Base-by-base conservation (phyloP, 352 stramenopile species). In the Phytophthora citrophthora region DNA sequence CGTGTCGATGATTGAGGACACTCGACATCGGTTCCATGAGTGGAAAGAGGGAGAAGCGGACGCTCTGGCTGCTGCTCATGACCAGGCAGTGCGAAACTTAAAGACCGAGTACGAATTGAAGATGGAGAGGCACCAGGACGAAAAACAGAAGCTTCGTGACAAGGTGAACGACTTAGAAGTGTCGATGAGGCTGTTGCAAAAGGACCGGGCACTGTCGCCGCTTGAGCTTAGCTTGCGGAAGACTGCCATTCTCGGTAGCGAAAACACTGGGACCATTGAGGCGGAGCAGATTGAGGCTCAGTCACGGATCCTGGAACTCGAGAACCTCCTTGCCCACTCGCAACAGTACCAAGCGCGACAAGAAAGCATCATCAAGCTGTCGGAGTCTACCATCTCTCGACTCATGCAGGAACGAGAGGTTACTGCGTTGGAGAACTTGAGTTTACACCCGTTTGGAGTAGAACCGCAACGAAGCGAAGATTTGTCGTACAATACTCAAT, bases 81-180 rank as follows among this genome's bases (percentile, higher is more conserved):
- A 92, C 7, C 77, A 90, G 38, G 70, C 76, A 3, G 31, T 88
- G 26, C 70, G 76, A 26, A 77, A 76, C 12, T 31, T 90, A 9
- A 84, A 76, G 43, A 83, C 81, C 0, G 83, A 89, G 54, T 89
- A 86, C 40, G 83, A 90, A 20, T 49, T 90, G 18, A 89, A 90
- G 51, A 76, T 90, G 43, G 74, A 77, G 4, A 68, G 79, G 8
- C 83, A 90, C 40, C 83, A 88, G 50, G 77, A 90, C 26, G 83
- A 92, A 45, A 92, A 89, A 43, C 71, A 90, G 29, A 92, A 92
- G 52, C 52, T 92, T 1, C 79, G 83, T 1, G 83, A 90, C 4
- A 90, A 90, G 44, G 81, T 90, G 9, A 85, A 89, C 43, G 83
- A 92, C 47, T 67, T 92, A 10, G 83, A 90, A 39, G 83, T 90